Base-by-base conservation (phyloP, 768 basidiomycete genomes). In the Podaxis pistillaris region DNA sequence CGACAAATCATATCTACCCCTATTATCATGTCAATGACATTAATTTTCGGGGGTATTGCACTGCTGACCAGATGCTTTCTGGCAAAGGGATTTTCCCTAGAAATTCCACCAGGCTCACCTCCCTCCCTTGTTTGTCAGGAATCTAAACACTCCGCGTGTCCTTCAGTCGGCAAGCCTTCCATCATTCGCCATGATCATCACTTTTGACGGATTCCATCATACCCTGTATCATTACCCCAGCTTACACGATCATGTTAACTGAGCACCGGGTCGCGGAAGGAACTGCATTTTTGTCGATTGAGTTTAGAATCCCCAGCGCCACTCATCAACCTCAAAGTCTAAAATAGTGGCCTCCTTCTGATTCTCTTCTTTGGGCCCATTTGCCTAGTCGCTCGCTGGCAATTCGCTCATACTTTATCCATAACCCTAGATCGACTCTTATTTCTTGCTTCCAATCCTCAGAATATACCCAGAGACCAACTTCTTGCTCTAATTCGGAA, bases 321-420 rank as follows among this genome's bases (percentile, higher is more conserved):
- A 50, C 49, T 22, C 49, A 12, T 50, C 49, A 12, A 3, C 49
- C 24, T 24, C 49, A 50, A 22, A 19, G 30, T 51, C 50, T 52
- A 51, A 38, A 40, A 59, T 38, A 33, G 36, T 40, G 9, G n/a
- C 6, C 44, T 56, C 24, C 36, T 36, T 60, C 58, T 38, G 36
- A 17, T 38, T 40, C 58, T 26, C 47, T 58, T 26, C 50, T 28
- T 17, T 28, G 33, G 26, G 22, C 46, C 36, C 33, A 30, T 37
- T 47, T 49, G 44, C 47, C 57, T 58, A 58, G 57, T 37, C 47
- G 33, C 57, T 50, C 41, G 28, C 57, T 50, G 47, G 12, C 28
- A 47, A 30, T 33, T 57, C 24, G 57, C 47, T 58, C 41, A 58
- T 50, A 13, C 56, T 49, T 30, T 44, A 15, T 28, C 50, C 5